These are phyloP conservation scores for Alternaria sp. DNA, from an alignment of 2,329 filamentous ascomycete genomes.

Conservation along the genomic window DNA sequence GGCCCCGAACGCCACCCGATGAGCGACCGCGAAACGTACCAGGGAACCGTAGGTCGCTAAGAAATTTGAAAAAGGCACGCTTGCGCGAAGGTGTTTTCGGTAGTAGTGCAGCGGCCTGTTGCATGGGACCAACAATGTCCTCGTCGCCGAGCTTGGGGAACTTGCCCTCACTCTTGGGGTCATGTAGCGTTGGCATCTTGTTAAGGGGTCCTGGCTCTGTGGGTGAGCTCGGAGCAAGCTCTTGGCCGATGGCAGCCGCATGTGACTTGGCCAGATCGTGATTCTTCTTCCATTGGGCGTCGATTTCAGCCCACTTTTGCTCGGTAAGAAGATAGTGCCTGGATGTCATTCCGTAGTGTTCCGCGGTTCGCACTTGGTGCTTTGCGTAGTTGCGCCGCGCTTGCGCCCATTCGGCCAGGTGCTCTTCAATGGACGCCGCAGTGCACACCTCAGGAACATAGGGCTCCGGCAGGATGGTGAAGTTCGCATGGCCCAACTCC, in stretches of 20 bases:
- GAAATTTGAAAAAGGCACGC: conserved; percentile 51
- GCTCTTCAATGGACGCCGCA: conserved; percentile 66
- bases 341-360: conserved; percentile 89
- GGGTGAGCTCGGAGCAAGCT: conserved; percentile 50
- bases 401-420: conserved; percentile 81
- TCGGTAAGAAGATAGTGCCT: conserved; percentile 87
- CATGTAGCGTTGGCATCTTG: conserved; percentile 73
- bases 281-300: conserved; percentile 74
- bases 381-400: conserved; percentile 88
- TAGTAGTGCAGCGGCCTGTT: conserved; percentile 44
- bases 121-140: conserved; percentile 93
- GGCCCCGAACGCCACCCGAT: conserved; percentile 39
- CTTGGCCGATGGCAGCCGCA: conserved; percentile 47
- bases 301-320: conserved; percentile 85
- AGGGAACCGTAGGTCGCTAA: conserved; percentile 51
- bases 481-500: conserved; percentile 90
- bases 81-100: conserved; percentile 51
- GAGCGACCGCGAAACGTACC: conserved; percentile 45
- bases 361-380: conserved; percentile 84
- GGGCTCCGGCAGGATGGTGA: conserved; percentile 82
- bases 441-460: conserved; percentile 73
- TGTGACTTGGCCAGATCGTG: conserved; percentile 69
- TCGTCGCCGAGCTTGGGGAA: conserved; percentile 88
- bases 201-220: conserved; percentile 65
- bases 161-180: conserved; percentile 74